A percentile compares a stretch with the other conserved stretches of the same genome.
phyloP scores from a whole-genome alignment of 805 yeast species.

The Wickerhamia fluorescens region DNA sequence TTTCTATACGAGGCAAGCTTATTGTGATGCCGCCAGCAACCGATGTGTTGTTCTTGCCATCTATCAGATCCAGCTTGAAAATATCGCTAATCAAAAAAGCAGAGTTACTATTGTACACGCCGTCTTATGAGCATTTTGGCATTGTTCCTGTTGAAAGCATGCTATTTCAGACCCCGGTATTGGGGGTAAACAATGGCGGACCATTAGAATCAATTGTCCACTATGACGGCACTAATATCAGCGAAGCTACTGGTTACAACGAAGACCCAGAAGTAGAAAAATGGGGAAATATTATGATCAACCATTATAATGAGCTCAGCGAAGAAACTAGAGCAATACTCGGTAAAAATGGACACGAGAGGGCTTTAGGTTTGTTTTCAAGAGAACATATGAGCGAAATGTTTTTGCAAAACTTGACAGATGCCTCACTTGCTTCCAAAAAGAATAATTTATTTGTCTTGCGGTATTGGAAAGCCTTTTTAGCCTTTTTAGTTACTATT shows the following conservation, averaged over 20 bases:
- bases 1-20: conserved; percentile 38
- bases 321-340: conserved; percentile 12
- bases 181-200: conserved; percentile 88
- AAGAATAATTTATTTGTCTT: conserved; percentile 2
- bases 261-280: conserved; percentile 38
- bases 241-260: conserved; percentile 57
- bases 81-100: conserved; percentile 53
- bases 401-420: conserved; percentile 13
- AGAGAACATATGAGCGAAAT: conserved; percentile 37
- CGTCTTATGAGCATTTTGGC: conserved; percentile 91
- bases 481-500: conserved; percentile 4
- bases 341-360: conserved; percentile 28
- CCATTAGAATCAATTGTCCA: conserved; percentile 71
- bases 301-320: conserved; percentile 23
- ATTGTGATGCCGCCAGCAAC: conserved; percentile 27
- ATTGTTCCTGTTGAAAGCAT: conserved; percentile 96
- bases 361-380: conserved; percentile 37
- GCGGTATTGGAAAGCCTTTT: conserved; percentile 7
- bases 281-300: conserved; percentile 50
- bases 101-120: conserved; percentile 73
- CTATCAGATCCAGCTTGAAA: conserved; percentile 62
- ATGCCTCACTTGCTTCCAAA: not conserved
- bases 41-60: conserved; percentile 71
- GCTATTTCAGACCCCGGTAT: conserved; percentile 74
- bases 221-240: conserved; percentile 18